Evolutionary conservation across 2,329 filamentous ascomycete genomes (phyloP).

Genomic region (Acarospora socialis): DNA sequence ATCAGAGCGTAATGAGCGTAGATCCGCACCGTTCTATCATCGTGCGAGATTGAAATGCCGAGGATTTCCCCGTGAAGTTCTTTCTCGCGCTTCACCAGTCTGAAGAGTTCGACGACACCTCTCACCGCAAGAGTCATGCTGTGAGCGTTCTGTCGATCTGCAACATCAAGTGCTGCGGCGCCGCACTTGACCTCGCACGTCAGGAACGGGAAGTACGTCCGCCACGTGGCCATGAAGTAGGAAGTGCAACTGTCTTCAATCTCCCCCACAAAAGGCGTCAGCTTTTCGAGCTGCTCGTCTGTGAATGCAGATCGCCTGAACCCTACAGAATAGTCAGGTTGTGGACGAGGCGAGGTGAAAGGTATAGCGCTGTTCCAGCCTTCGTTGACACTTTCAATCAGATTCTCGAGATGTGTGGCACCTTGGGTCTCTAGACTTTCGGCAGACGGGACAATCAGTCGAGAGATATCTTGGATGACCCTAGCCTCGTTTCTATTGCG

Average conservation of each 20-base stretch:
- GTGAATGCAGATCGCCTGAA: slow-evolving; percentile 28
- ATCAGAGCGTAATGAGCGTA: slow-evolving; percentile 4
- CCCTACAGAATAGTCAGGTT: slow-evolving; percentile 23
- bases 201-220: slow-evolving; percentile 19
- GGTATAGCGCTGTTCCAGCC: slow-evolving; percentile 20
- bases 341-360: slow-evolving; percentile 17
- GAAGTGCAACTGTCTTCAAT: slow-evolving; percentile 14
- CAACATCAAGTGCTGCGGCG: slow-evolving; percentile 16
- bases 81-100: slow-evolving; percentile 20
- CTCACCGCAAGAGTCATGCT: slow-evolving; percentile 23
- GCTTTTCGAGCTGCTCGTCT: slow-evolving; percentile 27
- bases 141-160: slow-evolving; percentile 20
- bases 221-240: slow-evolving; percentile 14
- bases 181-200: slow-evolving; percentile 17
- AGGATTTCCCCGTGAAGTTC: slow-evolving; percentile 18
- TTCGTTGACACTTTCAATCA: slow-evolving; percentile 24
- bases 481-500: slow-evolving; percentile 21
- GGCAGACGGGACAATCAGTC: slow-evolving; percentile 25
- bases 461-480: slow-evolving; percentile 24
- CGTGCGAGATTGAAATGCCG: slow-evolving; percentile 7
- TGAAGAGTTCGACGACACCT: slow-evolving; percentile 27
- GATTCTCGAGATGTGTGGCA: slow-evolving; percentile 6
- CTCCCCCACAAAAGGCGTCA: slow-evolving; percentile 26
- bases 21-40: slow-evolving; percentile 4
- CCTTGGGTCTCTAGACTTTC: slow-evolving; percentile 18